phyloP scores from a whole-genome alignment of 768 basidiomycete genomes.

The Xerocomellus dryophilus region DNA sequence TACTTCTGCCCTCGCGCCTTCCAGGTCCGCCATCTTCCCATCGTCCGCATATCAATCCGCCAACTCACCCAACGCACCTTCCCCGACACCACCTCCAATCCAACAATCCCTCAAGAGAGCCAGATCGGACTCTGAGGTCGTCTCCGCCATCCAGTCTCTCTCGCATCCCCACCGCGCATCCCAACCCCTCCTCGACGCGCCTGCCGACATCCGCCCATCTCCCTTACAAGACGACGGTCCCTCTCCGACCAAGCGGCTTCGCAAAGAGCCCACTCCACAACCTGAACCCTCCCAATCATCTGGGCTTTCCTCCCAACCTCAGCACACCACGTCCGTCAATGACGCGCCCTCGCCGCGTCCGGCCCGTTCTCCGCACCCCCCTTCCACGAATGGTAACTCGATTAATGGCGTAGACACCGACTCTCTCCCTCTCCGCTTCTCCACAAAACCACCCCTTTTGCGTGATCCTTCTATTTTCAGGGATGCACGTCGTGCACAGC shows the following conservation, averaged over 20 bases:
- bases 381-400: constrained; percentile 43
- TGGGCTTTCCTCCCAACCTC: constrained; percentile 17
- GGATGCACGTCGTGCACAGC: constrained; percentile 55
- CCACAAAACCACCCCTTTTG: constrained; percentile 59
- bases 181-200: constrained; percentile 31
- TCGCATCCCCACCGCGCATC: constrained; percentile 18
- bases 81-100: constrained; percentile 51
- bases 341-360: constrained; percentile 34
- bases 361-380: constrained; percentile 48
- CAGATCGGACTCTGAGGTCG: constrained; percentile 64
- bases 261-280: constrained; percentile 48
- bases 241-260: constrained; percentile 68
- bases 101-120: constrained; percentile 54
- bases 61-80: constrained; percentile 50
- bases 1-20: constrained; percentile 54
- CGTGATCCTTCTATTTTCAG: constrained; percentile 53
- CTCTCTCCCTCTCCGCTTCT: constrained; percentile 52
- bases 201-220: constrained; percentile 44
- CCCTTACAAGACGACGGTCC: constrained; percentile 58
- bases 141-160: constrained; percentile 15
- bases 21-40: constrained; percentile 50
- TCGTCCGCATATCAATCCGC: constrained; percentile 48
- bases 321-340: constrained; percentile 32
- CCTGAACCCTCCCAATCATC: constrained; percentile 30
- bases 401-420: constrained; percentile 44